Base-by-base conservation (phyloP, 2,329 filamentous ascomycete genomes). In the Elsinoe ampelina region DNA sequence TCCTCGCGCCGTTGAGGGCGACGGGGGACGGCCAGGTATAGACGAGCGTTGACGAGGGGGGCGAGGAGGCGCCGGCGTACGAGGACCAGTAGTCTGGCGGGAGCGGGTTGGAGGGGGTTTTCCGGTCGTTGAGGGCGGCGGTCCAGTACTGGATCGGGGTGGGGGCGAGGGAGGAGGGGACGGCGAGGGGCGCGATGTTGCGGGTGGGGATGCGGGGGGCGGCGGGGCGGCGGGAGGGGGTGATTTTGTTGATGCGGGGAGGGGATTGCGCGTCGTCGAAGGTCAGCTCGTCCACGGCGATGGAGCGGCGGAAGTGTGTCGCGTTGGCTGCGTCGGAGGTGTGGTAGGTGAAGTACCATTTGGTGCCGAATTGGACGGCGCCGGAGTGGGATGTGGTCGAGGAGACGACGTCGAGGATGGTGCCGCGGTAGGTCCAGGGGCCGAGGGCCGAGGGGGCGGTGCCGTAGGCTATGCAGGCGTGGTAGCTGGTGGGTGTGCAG, bases 351-450 rank as follows among this genome's bases (percentile, higher is more conserved):
- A 58, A 54, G 48, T 58, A 58, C 15, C 47, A 54, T 26, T 58
- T 58, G 38, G n/a, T 32, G 13, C 43, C 43, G 48, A 54, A 58
- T 42, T 58, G 48, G 30, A 58, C 51, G 38, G 51, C 48, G 19
- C 48, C 56, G 13, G 56, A 52, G 39, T 58, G 56, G 17, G 50
- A 54, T 38, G 56, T 54, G 36, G 51, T 54, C 8, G 48, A 54
- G 56, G 39, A 35, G 38, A 58, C 35, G 50, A 52, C 17, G 17
- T 52, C 56, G 48, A 58, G 50, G 20, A 58, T 52, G 19, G 51
- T 45, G 26, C 56, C 56, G 19, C 56, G 56, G 36, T 58, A 58
- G n/a, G 56, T 58, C 56, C 56, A 58, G 12, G 56, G 56, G 22
- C 56, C 56, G 4, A 45, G 50, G 26, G 51, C 39, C 10, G 56